These are phyloP conservation scores for Mycena rosella DNA, from an alignment of 768 basidiomycete species.

Conservation along the genomic window DNA sequence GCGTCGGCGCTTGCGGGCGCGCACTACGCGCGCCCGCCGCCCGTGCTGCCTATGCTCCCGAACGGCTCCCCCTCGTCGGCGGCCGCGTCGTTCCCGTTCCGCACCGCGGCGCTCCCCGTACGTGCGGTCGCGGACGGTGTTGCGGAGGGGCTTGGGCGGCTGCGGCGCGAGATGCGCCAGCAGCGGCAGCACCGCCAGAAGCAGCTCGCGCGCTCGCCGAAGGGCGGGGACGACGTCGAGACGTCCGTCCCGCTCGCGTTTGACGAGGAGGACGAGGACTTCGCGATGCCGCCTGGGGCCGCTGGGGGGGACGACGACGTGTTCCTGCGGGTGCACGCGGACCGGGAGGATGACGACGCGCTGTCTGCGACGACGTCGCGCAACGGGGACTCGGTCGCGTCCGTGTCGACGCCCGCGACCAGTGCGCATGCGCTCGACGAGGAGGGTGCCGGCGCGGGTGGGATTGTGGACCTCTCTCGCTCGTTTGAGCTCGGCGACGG, in stretches of 20 bases:
- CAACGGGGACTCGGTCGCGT: constrained; percentile 46
- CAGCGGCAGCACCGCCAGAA: constrained; percentile 62
- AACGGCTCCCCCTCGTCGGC: constrained; percentile 66
- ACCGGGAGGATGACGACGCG: constrained; percentile 40
- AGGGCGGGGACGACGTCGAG: constrained; percentile 38
- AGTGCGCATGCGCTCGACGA: constrained; percentile 47
- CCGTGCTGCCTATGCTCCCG: constrained; percentile 83
- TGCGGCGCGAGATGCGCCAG: constrained; percentile 68
- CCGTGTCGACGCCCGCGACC: constrained; percentile 57
- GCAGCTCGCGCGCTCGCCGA: constrained; percentile 62
- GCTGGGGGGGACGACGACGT: constrained; percentile 33
- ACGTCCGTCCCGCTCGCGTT: constrained; percentile 70
- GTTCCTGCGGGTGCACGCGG: constrained; percentile 30
- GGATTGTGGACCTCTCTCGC: too few relatives aligned
- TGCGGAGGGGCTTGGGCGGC: constrained; percentile 69
- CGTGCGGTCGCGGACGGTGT: constrained; percentile 66
- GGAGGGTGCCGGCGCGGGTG: constrained; percentile 39
- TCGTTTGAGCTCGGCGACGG: constrained; percentile 36
- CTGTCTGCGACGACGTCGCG: constrained; percentile 44
- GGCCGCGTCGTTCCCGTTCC: too few relatives aligned
- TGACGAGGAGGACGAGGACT: constrained; percentile 79
- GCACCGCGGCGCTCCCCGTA: constrained; percentile 70
- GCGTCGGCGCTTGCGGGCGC: constrained; percentile 77
- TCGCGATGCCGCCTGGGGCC: constrained; percentile 43
- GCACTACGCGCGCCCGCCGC: constrained; percentile 60